These are phyloP conservation scores for Torulaspora franciscae DNA, from an alignment of 805 yeast genomes.

Conservation along the genomic window DNA sequence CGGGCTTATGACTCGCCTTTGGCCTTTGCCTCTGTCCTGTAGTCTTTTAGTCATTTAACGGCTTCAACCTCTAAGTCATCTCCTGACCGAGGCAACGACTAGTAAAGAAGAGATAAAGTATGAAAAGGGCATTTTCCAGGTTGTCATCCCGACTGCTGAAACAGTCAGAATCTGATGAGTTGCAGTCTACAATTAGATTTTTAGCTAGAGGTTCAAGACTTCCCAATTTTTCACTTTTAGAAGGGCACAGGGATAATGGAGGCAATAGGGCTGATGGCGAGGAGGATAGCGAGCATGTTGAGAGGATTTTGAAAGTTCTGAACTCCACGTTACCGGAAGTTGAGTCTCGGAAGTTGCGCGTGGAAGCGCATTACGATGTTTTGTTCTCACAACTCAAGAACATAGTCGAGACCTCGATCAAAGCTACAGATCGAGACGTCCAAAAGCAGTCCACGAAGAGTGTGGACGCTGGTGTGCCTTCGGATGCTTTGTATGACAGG, in stretches of 20 bases:
- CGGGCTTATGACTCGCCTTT: neutral
- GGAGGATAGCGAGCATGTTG: slow-evolving; percentile 21
- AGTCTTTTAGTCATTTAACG: neutral
- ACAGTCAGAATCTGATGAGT: slow-evolving; percentile 22
- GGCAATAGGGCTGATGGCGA: slow-evolving; percentile 6
- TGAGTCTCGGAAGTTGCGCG: slow-evolving; percentile 18
- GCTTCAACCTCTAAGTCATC: neutral
- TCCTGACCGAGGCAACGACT: too few relatives aligned
- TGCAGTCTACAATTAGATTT: slow-evolving; percentile 26
- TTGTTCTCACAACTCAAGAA: slow-evolving; percentile 26
- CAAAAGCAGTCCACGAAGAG: neutral
- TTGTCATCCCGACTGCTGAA: slow-evolving; percentile 18
- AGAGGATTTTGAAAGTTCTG: slow-evolving; percentile 25
- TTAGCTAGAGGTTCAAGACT: slow-evolving; percentile 19
- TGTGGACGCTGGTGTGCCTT: slow-evolving; percentile 3
- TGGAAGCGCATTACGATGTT: slow-evolving; percentile 30
- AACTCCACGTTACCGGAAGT: slow-evolving; percentile 30
- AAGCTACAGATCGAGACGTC: slow-evolving; percentile 1
- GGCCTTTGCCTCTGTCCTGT: neutral
- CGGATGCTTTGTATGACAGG: slow-evolving; percentile 18
- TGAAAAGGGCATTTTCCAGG: slow-evolving; percentile 24
- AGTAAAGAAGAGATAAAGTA: neutral
- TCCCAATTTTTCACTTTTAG: slow-evolving; percentile 10
- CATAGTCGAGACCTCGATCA: slow-evolving; percentile 22
- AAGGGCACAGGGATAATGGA: slow-evolving; percentile 3